A percentile compares a stretch with the other conserved stretches of the same genome.
These are phyloP conservation scores for Mycena vulgaris DNA, from an alignment of 768 basidiomycete species.

Conservation along the genomic window DNA sequence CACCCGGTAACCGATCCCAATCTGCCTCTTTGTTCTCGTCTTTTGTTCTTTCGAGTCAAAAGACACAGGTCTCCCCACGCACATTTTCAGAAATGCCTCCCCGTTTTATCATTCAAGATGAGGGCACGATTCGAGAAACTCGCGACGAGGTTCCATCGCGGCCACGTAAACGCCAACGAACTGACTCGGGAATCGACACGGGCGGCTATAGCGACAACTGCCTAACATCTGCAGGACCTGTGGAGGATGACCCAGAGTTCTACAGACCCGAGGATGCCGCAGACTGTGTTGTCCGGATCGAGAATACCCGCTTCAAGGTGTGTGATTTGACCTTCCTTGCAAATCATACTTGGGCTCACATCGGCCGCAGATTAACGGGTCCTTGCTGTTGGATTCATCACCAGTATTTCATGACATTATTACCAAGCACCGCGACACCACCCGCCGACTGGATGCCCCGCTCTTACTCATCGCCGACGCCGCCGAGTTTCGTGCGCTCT, in stretches of 20 bases:
- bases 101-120: slow-evolving; percentile 52
- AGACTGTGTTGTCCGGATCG: slow-evolving; percentile 60
- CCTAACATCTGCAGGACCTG: slow-evolving; percentile 23
- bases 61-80: slow-evolving; percentile 1
- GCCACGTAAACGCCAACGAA: slow-evolving; percentile 48
- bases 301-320: slow-evolving; percentile 67
- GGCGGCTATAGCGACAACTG: slow-evolving; percentile 36
- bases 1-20: slow-evolving; percentile 8
- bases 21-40: slow-evolving; percentile 24
- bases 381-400: slow-evolving; percentile 30
- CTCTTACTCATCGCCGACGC: slow-evolving; percentile 11
- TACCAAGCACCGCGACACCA: background rate
- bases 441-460: background rate
- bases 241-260: slow-evolving; percentile 55
- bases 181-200: slow-evolving; percentile 43
- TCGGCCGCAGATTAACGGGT: slow-evolving; percentile 15
- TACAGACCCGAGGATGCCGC: slow-evolving; percentile 56
- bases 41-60: slow-evolving; percentile 35
- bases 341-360: background rate
- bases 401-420: slow-evolving; percentile 29
- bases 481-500: slow-evolving; percentile 45
- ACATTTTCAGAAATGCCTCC: slow-evolving; percentile 30
- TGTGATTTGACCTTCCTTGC: slow-evolving; percentile 8
- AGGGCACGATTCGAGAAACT: slow-evolving; percentile 50
- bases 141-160: slow-evolving; percentile 40